Conservation (phyloP, 78 protist genomes). For the Dictyostelium capitatum region DNA sequence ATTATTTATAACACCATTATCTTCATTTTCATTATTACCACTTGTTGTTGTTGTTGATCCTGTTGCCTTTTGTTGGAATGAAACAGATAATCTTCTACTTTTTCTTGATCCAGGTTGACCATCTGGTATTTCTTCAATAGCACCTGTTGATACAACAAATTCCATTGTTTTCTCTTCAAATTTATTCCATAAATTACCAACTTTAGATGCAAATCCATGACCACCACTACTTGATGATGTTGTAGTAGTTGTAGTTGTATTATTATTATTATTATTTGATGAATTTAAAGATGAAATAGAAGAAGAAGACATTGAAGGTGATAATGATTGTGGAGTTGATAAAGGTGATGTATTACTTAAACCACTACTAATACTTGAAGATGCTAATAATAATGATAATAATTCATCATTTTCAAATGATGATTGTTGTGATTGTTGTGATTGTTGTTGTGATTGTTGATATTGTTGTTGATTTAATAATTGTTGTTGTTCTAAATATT, state of each 20-base stretch:
- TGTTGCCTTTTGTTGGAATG: not conserved
- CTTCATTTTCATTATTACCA: no score
- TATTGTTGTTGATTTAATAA: conserved; percentile 9
- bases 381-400: not conserved
- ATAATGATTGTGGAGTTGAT: not conserved
- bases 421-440: no score
- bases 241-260: not conserved
- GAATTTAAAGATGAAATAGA: not conserved
- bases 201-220: not conserved
- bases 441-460: no score
- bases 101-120: conserved; percentile 17
- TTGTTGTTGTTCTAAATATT: conserved; percentile 10
- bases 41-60: not conserved
- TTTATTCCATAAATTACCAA: conserved; percentile 56
- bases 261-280: not conserved
- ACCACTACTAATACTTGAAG: not conserved
- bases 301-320: not conserved
- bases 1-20: not conserved
- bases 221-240: not conserved
- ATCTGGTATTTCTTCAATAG: conserved; percentile 23
- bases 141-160: conserved; percentile 34
- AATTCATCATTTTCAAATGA: not conserved
- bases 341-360: conserved; percentile 1
- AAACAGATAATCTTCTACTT: not conserved
- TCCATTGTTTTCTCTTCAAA: conserved; percentile 70